phyloP scores from a whole-genome alignment of 371 early-diverging fungal species.

The Rhizomucor miehei region DNA sequence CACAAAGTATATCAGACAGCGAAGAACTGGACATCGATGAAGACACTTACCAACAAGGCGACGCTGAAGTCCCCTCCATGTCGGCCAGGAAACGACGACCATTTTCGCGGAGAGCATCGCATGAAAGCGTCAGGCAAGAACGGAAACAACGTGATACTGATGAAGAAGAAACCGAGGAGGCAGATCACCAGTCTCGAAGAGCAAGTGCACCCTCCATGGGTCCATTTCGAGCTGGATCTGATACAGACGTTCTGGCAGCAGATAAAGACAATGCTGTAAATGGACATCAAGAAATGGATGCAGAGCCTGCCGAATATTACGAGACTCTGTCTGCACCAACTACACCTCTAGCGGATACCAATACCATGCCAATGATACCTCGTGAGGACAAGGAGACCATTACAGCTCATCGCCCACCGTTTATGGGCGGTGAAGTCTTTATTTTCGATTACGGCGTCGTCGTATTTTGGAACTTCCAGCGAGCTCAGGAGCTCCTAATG shows the following conservation, averaged over 20 bases:
- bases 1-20: constrained; percentile 26
- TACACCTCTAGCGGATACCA: too few species aligned
- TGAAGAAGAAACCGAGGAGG: neutral
- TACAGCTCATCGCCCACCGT: constrained; percentile 18
- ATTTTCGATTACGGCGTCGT: constrained; percentile 94
- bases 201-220: neutral
- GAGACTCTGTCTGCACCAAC: too few species aligned
- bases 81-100: neutral
- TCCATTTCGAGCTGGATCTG: too few species aligned
- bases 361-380: constrained; percentile 1
- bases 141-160: neutral
- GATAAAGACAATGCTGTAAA: too few species aligned
- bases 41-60: constrained; percentile 21
- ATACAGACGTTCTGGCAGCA: too few species aligned
- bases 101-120: constrained; percentile 1
- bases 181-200: neutral
- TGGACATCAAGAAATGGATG: too few species aligned
- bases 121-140: neutral
- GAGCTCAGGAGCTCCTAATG: constrained; percentile 77
- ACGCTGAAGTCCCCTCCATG: neutral
- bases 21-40: constrained; percentile 46
- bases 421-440: constrained; percentile 72
- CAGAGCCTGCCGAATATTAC: too few species aligned
- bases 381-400: neutral
- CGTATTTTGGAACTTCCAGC: constrained; percentile 94